Evolutionary conservation across 2,329 filamentous ascomycete species (phyloP).

Genomic region (Dothistroma pini): DNA sequence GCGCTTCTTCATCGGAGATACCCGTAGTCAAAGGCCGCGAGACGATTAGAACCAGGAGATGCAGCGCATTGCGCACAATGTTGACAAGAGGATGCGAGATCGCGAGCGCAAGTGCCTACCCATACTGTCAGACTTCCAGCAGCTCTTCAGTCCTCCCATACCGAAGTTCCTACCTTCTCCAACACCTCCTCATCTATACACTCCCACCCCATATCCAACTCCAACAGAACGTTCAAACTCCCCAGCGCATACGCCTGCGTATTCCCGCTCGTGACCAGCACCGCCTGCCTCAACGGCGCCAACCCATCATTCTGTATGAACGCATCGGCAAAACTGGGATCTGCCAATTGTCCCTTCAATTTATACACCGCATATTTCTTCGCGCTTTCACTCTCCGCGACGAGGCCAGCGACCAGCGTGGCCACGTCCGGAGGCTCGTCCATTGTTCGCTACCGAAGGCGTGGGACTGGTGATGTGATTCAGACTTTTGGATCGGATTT

Average conservation of each 20-base stretch:
- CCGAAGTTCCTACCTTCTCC: slow-evolving; percentile 51
- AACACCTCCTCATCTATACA: slow-evolving; percentile 71
- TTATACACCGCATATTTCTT: slow-evolving; percentile 99
- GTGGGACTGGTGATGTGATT: neutral
- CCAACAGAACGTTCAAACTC: slow-evolving; percentile 78
- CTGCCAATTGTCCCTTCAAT: slow-evolving; percentile 89
- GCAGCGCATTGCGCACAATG: slow-evolving; percentile 94
- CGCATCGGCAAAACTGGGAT: slow-evolving; percentile 92
- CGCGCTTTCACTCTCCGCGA: slow-evolving; percentile 74
- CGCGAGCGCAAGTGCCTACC: slow-evolving; percentile 78
- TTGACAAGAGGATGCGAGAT: slow-evolving; percentile 96
- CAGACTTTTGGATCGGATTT: slow-evolving; percentile 11
- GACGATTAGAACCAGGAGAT: slow-evolving; percentile 89
- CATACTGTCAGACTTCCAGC: slow-evolving; percentile 1
- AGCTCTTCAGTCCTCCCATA: neutral
- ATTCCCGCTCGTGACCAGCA: slow-evolving; percentile 83
- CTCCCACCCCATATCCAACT: slow-evolving; percentile 98
- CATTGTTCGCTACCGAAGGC: slow-evolving; percentile 13
- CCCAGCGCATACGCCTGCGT: slow-evolving; percentile 94
- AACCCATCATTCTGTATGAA: slow-evolving; percentile 91
- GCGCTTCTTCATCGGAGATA: slow-evolving; percentile 55
- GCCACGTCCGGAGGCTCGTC: slow-evolving; percentile 34
- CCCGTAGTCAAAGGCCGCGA: slow-evolving; percentile 61
- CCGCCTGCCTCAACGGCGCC: slow-evolving; percentile 73
- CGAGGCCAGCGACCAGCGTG: slow-evolving; percentile 51